Evolutionary conservation across 2,329 filamentous ascomycete species (phyloP).

Genomic region (Fusarium newnesense): DNA sequence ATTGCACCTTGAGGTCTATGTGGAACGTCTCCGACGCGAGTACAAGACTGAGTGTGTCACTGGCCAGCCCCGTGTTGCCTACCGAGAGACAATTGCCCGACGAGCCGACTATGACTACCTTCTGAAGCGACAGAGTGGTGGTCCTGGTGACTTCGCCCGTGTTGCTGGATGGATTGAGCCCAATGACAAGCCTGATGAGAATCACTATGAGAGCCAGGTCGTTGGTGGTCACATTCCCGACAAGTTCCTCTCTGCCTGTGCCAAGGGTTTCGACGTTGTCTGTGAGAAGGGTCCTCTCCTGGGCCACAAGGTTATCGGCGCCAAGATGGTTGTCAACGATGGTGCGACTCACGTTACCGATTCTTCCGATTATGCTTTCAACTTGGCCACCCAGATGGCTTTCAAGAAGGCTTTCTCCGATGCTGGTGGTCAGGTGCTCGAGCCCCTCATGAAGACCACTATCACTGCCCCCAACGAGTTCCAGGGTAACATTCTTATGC

Average conservation of each 20-base stretch:
- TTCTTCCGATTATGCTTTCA: slow-evolving; percentile 97
- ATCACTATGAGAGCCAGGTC: slow-evolving; percentile 88
- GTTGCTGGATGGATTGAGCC: slow-evolving; percentile 94
- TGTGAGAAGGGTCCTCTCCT: slow-evolving; percentile 90
- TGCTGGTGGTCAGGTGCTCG: slow-evolving; percentile 84
- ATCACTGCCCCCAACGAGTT: slow-evolving; percentile 97
- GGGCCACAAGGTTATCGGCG: slow-evolving; percentile 91
- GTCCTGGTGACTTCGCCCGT: slow-evolving; percentile 93
- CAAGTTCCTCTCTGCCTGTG: slow-evolving; percentile 94
- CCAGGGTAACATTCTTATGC: slow-evolving; percentile 92
- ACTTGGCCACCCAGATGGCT: slow-evolving; percentile 91
- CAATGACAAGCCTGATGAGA: slow-evolving; percentile 75
- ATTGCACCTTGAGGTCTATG: slow-evolving; percentile 94
- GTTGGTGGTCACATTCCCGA: slow-evolving; percentile 91
- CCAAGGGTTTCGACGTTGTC: slow-evolving; percentile 89
- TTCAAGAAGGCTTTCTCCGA: slow-evolving; percentile 93
- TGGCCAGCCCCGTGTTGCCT: slow-evolving; percentile 96
- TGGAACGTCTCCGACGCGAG: slow-evolving; percentile 95
- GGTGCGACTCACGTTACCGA: slow-evolving; percentile 98
- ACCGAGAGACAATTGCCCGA: slow-evolving; percentile 90
- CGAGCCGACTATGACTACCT: slow-evolving; percentile 89
- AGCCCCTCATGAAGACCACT: slow-evolving; percentile 98
- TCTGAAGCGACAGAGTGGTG: slow-evolving; percentile 94
- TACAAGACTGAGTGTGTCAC: slow-evolving; percentile 96
- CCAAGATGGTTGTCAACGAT: slow-evolving; percentile 92